These are phyloP conservation scores for Lablab purpureus DNA, from an alignment of 306 rosid species.

Conservation along the genomic window DNA sequence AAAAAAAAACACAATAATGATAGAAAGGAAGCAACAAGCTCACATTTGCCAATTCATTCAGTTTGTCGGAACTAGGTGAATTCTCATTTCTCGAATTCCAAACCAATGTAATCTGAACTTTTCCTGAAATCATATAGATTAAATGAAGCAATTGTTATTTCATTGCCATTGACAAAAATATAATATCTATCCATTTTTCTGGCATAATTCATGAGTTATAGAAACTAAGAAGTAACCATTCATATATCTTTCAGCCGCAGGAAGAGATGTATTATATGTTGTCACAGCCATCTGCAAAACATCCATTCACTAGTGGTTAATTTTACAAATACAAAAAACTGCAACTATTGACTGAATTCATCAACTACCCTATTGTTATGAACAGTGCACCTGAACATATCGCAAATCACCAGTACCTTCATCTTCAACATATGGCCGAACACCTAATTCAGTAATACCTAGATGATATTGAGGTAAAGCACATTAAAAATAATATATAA, in stretches of 20 bases:
- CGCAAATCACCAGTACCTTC: slow-evolving; percentile 83
- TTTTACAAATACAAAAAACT: slow-evolving; percentile 21
- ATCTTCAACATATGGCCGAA: slow-evolving; percentile 84
- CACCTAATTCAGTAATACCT: slow-evolving; percentile 72
- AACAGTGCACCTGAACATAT: slow-evolving; percentile 69
- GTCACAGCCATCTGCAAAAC: slow-evolving; percentile 96
- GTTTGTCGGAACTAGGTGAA: slow-evolving; percentile 67
- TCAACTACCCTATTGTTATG: slow-evolving; percentile 21
- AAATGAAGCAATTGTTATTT: slow-evolving; percentile 21
- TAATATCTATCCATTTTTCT: not conserved
- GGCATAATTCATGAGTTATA: slow-evolving; percentile 27
- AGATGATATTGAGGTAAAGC: slow-evolving; percentile 20
- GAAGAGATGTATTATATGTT: slow-evolving; percentile 81
- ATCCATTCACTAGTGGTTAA: slow-evolving; percentile 36
- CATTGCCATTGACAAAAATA: slow-evolving; percentile 25
- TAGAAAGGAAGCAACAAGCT: slow-evolving; percentile 42
- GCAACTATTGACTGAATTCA: slow-evolving; percentile 21
- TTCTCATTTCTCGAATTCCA: slow-evolving; percentile 94
- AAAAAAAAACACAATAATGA: not conserved
- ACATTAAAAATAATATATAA: slow-evolving; percentile 7
- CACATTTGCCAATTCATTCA: slow-evolving; percentile 82
- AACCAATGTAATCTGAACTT: slow-evolving; percentile 89
- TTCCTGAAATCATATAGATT: slow-evolving; percentile 65
- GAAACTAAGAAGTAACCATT: slow-evolving; percentile 64
- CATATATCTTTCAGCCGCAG: slow-evolving; percentile 79